Evolutionary conservation across 1,139 yeast species (phyloP).

Genomic region (Nakaseomyces uthaithaninus): DNA sequence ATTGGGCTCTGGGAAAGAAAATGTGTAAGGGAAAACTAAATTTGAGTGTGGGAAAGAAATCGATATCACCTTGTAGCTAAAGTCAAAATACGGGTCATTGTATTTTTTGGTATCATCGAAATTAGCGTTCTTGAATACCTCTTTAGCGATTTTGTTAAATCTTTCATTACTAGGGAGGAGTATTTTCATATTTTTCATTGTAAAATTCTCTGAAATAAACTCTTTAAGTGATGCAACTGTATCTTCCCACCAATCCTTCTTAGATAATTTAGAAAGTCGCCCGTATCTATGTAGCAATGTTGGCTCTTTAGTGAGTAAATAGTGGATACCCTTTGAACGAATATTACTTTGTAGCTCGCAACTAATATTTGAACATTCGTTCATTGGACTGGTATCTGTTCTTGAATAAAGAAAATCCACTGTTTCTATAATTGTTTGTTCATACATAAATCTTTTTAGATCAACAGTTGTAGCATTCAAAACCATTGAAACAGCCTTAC

Average conservation of each 20-base stretch:
- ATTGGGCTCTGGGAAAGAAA: slow-evolving; percentile 13
- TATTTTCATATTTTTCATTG: slow-evolving; percentile 30
- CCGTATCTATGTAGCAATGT: neutral
- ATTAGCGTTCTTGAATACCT: neutral
- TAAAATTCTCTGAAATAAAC: slow-evolving; percentile 8
- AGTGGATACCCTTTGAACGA: slow-evolving; percentile 6
- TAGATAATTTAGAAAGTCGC: neutral
- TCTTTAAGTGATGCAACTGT: neutral
- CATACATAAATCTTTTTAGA: slow-evolving; percentile 37
- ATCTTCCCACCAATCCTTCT: neutral
- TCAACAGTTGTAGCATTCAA: slow-evolving; percentile 22
- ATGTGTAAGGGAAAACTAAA: slow-evolving; percentile 6
- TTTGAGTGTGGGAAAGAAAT: neutral
- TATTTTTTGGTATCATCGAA: neutral
- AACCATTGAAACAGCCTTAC: slow-evolving; percentile 23
- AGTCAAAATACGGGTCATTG: slow-evolving; percentile 1
- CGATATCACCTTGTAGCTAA: neutral
- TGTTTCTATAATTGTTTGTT: slow-evolving; percentile 40
- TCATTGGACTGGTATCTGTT: slow-evolving; percentile 34
- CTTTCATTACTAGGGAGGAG: slow-evolving; percentile 10
- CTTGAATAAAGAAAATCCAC: slow-evolving; percentile 40
- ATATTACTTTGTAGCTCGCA: slow-evolving; percentile 35
- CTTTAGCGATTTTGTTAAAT: slow-evolving; percentile 7
- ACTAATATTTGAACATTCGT: slow-evolving; percentile 38
- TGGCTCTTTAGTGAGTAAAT: neutral